A percentile compares a stretch with the other conserved stretches of the same genome.
These are phyloP conservation scores for Paracoccidioides lutzii DNA, from an alignment of 2,329 filamentous ascomycete genomes.

Conservation along the genomic window DNA sequence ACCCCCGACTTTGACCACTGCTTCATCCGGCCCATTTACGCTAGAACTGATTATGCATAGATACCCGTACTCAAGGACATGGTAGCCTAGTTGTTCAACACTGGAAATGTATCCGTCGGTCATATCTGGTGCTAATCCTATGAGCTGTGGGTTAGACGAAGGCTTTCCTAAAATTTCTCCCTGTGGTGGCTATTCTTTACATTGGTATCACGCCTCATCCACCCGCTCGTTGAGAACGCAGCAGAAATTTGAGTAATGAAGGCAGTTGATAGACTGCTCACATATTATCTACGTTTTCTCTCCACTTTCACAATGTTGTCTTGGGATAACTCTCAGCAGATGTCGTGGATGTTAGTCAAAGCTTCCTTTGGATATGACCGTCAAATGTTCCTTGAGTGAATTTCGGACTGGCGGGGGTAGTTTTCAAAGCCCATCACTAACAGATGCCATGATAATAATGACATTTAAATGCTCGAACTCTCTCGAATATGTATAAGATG, in stretches of 20 bases:
- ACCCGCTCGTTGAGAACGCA: background rate
- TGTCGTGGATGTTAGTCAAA: conserved; percentile 49
- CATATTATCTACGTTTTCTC: conserved; percentile 50
- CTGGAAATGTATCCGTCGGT: background rate
- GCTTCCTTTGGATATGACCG: conserved; percentile 46
- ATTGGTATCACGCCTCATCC: conserved; percentile 38
- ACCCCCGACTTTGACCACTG: conserved; percentile 4
- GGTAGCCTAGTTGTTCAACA: conserved; percentile 33
- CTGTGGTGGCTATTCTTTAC: conserved; percentile 69
- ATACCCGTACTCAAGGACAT: conserved; percentile 89
- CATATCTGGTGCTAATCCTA: conserved; percentile 1
- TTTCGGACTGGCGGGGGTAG: background rate
- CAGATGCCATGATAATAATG: background rate
- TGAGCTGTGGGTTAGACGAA: conserved; percentile 43
- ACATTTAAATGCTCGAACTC: conserved; percentile 35
- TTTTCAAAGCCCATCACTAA: conserved; percentile 1
- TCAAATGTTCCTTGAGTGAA: background rate
- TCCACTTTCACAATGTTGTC: conserved; percentile 59
- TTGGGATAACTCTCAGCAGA: conserved; percentile 42
- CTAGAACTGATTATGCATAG: conserved; percentile 23
- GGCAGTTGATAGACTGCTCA: conserved; percentile 2
- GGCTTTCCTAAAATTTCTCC: conserved; percentile 73
- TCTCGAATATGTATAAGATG: conserved; percentile 44
- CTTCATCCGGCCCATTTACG: background rate
- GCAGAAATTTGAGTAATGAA: conserved; percentile 6